These are phyloP conservation scores for Monilinia fructigena DNA, from an alignment of 2,329 filamentous ascomycete genomes.

Conservation along the genomic window DNA sequence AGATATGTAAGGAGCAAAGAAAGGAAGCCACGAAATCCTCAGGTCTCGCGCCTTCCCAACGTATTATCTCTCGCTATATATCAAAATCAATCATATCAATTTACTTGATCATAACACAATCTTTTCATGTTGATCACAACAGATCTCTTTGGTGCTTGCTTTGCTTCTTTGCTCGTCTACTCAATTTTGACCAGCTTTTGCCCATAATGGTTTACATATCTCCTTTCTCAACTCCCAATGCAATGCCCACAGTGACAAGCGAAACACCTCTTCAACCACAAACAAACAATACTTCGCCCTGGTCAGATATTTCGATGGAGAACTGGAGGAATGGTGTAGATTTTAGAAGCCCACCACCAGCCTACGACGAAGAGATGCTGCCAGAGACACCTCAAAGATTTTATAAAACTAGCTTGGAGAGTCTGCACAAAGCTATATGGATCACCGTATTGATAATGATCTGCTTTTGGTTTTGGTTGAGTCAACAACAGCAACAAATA, in stretches of 20 bases:
- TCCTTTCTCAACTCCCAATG: constrained; percentile 23
- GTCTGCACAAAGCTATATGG: constrained; percentile 14
- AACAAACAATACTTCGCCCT: constrained; percentile 26
- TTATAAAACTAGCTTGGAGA: constrained; percentile 8
- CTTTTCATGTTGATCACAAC: background rate
- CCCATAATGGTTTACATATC: constrained; percentile 26
- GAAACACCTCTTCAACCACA: constrained; percentile 22
- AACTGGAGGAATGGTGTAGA: constrained; percentile 25
- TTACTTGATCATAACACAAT: background rate
- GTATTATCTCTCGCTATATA: background rate
- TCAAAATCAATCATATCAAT: background rate
- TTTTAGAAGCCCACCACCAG: constrained; percentile 19
- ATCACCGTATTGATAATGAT: constrained; percentile 38
- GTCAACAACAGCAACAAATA: constrained; percentile 8
- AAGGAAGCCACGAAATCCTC: background rate
- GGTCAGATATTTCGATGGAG: constrained; percentile 30
- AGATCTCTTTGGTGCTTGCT: constrained; percentile 14
- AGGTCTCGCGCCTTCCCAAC: background rate
- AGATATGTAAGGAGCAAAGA: background rate
- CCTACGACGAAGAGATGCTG: constrained; percentile 8
- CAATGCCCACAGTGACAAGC: constrained; percentile 15
- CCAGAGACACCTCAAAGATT: background rate
- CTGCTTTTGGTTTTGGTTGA: constrained; percentile 28
- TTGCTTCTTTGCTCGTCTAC: constrained; percentile 15
- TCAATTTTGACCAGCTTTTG: constrained; percentile 20